Conservation (phyloP, 257 asterid genomes). For the Scutellaria galericulata region DNA sequence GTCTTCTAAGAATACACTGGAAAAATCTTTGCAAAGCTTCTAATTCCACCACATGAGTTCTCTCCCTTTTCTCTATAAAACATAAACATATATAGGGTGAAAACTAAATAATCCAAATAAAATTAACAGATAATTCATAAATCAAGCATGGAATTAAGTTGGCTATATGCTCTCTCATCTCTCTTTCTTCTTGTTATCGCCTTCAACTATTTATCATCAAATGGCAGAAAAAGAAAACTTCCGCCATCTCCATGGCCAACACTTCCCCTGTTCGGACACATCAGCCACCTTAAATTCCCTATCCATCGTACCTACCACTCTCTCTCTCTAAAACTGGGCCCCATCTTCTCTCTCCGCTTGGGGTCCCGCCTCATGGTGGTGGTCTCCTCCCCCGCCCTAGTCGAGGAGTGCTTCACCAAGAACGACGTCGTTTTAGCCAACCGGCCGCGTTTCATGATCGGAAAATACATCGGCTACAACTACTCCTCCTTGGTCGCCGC, state of each 20-base stretch:
- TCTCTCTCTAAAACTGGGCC: conserved; percentile 53
- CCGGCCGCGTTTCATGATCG: conserved; percentile 47
- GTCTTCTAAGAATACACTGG: no score
- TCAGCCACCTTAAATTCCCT: conserved; percentile 61
- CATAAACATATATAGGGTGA: no score
- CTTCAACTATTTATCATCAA: conserved; percentile 21
- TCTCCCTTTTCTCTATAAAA: no score
- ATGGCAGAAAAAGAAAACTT: conserved; percentile 34
- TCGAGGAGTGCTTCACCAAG: conserved; percentile 66
- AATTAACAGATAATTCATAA: background rate
- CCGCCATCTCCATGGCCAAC: conserved; percentile 52
- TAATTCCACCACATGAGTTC: no score
- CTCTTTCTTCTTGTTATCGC: conserved; percentile 22
- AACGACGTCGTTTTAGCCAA: conserved; percentile 61
- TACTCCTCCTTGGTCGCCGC: conserved; percentile 35
- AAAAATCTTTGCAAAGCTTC: no score
- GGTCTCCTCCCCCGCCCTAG: conserved; percentile 51
- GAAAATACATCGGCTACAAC: conserved; percentile 59
- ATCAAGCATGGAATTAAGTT: conserved; percentile 37
- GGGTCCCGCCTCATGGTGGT: conserved; percentile 58
- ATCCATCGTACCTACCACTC: conserved; percentile 44
- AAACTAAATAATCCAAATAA: no score
- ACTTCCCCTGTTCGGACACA: conserved; percentile 60
- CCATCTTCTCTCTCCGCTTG: conserved; percentile 55
- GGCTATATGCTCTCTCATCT: conserved; percentile 33